Conservation (phyloP, 192 early-diverging fungal species). For the Coemansia sp. region DNA sequence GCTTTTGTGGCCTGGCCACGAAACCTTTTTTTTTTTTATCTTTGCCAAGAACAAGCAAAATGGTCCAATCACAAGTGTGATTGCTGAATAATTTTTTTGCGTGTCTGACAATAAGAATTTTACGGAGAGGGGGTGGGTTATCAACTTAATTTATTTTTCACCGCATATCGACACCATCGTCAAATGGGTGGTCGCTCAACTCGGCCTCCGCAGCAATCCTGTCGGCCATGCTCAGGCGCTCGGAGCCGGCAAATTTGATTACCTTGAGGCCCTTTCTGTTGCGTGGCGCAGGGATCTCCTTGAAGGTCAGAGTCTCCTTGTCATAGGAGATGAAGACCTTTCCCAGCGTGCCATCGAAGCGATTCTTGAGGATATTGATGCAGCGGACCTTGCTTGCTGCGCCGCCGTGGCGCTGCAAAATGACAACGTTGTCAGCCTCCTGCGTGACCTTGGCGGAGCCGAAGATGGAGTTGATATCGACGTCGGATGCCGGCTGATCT, state of each 20-base stretch:
- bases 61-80: no score
- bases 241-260: slow-evolving; percentile 11
- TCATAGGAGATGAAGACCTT: slow-evolving; percentile 57
- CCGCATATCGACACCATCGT: not conserved
- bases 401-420: slow-evolving; percentile 60
- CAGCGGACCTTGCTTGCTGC: slow-evolving; percentile 48
- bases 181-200: slow-evolving; percentile 5
- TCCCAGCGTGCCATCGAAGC: slow-evolving; percentile 72
- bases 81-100: no score
- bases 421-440: slow-evolving; percentile 76
- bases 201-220: slow-evolving; percentile 25
- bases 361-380: slow-evolving; percentile 70
- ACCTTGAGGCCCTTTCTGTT: slow-evolving; percentile 41
- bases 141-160: no score
- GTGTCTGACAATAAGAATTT: no score
- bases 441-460: slow-evolving; percentile 77
- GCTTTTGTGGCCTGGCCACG: no score
- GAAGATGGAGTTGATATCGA: slow-evolving; percentile 72
- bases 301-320: slow-evolving; percentile 32
- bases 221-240: slow-evolving; percentile 39
- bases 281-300: slow-evolving; percentile 45
- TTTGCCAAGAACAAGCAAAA: no score
- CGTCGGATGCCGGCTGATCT: slow-evolving; percentile 56
- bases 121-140: no score
- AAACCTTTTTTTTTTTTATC: no score